Base-by-base conservation (phyloP, 768 basidiomycete species). In the Rhizopogon roseolus region DNA sequence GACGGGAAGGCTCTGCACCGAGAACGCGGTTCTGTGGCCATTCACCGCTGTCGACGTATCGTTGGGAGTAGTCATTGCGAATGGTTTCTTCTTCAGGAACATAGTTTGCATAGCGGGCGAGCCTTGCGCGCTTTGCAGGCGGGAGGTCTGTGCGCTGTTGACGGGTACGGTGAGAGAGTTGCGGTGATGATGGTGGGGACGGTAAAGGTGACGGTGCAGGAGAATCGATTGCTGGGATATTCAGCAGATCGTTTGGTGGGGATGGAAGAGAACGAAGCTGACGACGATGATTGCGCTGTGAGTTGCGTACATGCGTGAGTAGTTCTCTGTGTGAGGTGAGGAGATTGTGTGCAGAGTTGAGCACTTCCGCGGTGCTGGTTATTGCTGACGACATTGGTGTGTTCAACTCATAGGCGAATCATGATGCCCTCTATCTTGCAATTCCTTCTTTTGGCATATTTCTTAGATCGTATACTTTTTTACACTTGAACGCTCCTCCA, bases 71-170 rank as follows among this genome's bases (percentile, higher is more conserved):
- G 72, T 99, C 95, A 62, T 97, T 98, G 45, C 97, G 80, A 41
- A 99, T 90, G 0, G 94, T 98, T 68, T 99, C 96, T 65, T 99
- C 96, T 57, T 93, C 92, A 1, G 90, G 86, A 14, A 94, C 79
- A 60, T 96, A 95, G 64, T 95, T 94, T 34, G 67, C 66, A 59
- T 91, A 93, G 36, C 88, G 78, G 19, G 79, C 76, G 6, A 81
- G 72, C 4, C 90, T 80, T 0, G 88, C 88, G 4, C 82, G 81
- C 65, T 93, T 93, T 6, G 83, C 78, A n/a, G 84, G 84, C 1
- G 85, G 80, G 5, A 83, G 64, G 51, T 82, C 81, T 67, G 69
- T 61, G 48, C 80, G 66, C 45, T 79, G 78, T 2, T 73, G 66
- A 27, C 64, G 70, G 9, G 71, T 70, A 10, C 73, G 59, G 1